A percentile compares a stretch with the other conserved stretches of the same genome.
These are phyloP conservation scores for Kokia cookei DNA, from an alignment of 441 rosid species.

Conservation along the genomic window DNA sequence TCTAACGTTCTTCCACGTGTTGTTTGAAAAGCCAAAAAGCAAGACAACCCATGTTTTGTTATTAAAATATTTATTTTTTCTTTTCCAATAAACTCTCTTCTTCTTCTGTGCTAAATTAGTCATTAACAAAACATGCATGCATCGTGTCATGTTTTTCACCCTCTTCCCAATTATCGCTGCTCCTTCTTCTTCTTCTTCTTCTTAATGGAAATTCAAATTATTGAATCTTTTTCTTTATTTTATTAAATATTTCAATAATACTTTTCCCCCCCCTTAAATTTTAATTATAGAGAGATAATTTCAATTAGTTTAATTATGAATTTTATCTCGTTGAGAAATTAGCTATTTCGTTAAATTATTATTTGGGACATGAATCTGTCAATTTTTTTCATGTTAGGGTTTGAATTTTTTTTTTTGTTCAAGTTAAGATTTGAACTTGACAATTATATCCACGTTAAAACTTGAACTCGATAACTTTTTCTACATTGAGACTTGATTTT, in stretches of 20 bases:
- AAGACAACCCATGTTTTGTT: background rate
- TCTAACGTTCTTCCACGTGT: conserved; percentile 15
- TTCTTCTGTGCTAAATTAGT: background rate
- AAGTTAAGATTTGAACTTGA: too few relatives aligned
- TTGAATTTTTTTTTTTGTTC: too few relatives aligned
- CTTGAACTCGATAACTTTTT: too few relatives aligned
- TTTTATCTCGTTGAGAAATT: too few relatives aligned
- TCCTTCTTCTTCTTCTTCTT: background rate
- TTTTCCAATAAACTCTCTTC: background rate
- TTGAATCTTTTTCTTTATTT: too few relatives aligned
- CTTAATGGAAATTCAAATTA: too few relatives aligned
- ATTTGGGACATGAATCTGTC: too few relatives aligned
- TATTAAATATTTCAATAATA: background rate
- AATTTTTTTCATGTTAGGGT: too few relatives aligned
- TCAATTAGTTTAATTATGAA: background rate
- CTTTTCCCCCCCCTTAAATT: background rate
- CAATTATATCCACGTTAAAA: too few relatives aligned
- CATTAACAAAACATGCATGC: background rate
- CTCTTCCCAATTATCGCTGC: background rate
- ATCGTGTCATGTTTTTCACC: background rate
- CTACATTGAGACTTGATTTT: too few relatives aligned
- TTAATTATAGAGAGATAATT: too few relatives aligned
- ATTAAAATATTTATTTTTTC: background rate
- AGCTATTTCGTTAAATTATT: too few relatives aligned
- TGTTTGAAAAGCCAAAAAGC: background rate